phyloP scores from a whole-genome alignment of 345 rosid genomes.

The Salix caprea region DNA sequence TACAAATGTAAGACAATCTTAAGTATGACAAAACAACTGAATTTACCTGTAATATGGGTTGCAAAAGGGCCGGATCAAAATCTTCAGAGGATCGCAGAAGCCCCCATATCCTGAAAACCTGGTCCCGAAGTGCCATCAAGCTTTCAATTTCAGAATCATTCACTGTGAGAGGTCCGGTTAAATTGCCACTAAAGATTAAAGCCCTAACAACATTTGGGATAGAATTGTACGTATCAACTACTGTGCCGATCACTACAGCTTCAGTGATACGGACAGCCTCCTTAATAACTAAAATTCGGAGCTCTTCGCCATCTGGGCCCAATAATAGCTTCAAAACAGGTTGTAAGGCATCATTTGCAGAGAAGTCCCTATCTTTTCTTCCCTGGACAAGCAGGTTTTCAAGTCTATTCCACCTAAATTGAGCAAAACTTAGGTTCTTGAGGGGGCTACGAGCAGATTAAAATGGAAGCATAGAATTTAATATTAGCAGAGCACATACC shows the following conservation, averaged over 20 bases:
- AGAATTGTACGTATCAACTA: constrained; percentile 62
- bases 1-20: too few species aligned
- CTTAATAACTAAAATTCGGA: constrained; percentile 62
- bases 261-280: constrained; percentile 80
- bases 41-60: constrained; percentile 73
- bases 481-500: constrained; percentile 36
- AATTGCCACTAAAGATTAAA: constrained; percentile 48
- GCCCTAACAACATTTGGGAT: constrained; percentile 51
- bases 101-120: constrained; percentile 74
- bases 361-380: constrained; percentile 85
- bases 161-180: constrained; percentile 53
- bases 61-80: constrained; percentile 77
- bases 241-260: constrained; percentile 58
- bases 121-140: constrained; percentile 64
- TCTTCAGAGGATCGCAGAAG: constrained; percentile 64
- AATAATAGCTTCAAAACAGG: constrained; percentile 76
- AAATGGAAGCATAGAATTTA: background rate
- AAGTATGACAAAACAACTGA: too few species aligned
- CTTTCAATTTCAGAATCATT: constrained; percentile 50
- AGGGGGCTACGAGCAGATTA: background rate
- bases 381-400: constrained; percentile 91
- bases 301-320: constrained; percentile 76
- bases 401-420: constrained; percentile 84
- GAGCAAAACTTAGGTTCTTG: constrained; percentile 7
- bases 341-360: constrained; percentile 83